Evolutionary conservation across 2,329 filamentous ascomycete genomes (phyloP).

Genomic region (Pezicula neosporulosa): DNA sequence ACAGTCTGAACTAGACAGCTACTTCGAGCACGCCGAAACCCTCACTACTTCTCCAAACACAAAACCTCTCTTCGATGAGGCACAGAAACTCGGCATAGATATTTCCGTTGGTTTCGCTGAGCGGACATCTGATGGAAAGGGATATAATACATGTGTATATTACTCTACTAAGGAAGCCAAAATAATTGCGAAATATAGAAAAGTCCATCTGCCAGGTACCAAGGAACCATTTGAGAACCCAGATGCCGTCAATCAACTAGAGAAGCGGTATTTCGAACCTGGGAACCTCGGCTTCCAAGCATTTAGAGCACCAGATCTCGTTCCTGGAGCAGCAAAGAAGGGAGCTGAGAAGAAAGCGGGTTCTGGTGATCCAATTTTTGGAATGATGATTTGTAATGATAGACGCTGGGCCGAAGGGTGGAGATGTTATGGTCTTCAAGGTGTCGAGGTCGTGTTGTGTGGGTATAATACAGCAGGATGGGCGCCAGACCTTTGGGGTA

Average conservation of each 20-base stretch:
- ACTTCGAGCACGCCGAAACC: slow-evolving; percentile 46
- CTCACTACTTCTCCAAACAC: slow-evolving; percentile 38
- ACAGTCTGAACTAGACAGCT: slow-evolving; percentile 39
- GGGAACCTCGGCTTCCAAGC: slow-evolving; percentile 50
- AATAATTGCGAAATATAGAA: slow-evolving; percentile 50
- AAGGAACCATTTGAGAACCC: slow-evolving; percentile 46
- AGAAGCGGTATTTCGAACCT: slow-evolving; percentile 51
- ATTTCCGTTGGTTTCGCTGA: slow-evolving; percentile 52
- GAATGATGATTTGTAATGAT: slow-evolving; percentile 56
- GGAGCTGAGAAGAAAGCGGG: slow-evolving; percentile 19
- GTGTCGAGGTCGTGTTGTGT: slow-evolving; percentile 43
- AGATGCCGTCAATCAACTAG: slow-evolving; percentile 48
- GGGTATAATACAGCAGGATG: slow-evolving; percentile 50
- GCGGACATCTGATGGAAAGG: slow-evolving; percentile 36
- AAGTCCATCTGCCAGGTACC: slow-evolving; percentile 51
- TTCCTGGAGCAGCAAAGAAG: slow-evolving; percentile 34
- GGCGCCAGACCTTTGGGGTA: slow-evolving; percentile 42
- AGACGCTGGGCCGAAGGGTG: slow-evolving; percentile 51
- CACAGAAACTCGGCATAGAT: slow-evolving; percentile 43
- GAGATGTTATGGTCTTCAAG: slow-evolving; percentile 48
- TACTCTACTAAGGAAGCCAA: slow-evolving; percentile 39
- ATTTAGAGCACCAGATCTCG: slow-evolving; percentile 45
- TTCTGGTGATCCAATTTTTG: slow-evolving; percentile 46
- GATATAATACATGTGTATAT: slow-evolving; percentile 50
- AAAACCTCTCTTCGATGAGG: slow-evolving; percentile 45